phyloP scores from a whole-genome alignment of 768 basidiomycete species.

The Termitomyces sp. region DNA sequence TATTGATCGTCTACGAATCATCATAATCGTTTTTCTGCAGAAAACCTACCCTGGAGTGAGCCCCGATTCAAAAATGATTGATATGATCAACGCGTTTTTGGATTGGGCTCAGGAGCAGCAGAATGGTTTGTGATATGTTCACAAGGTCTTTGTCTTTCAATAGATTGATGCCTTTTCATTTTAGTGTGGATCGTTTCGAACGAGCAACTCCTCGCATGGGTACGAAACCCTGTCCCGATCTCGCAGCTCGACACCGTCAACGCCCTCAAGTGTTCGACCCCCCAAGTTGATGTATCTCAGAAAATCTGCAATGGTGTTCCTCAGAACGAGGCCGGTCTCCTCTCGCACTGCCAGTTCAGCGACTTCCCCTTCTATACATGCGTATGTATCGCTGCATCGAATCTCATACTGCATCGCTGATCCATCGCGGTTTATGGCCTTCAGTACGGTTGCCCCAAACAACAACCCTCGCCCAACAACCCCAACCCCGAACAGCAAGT shows the following conservation, averaged over 20 bases:
- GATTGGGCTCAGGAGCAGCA: constrained; percentile 76
- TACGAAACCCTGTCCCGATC: constrained; percentile 60
- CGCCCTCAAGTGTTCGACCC: constrained; percentile 60
- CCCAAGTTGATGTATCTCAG: constrained; percentile 43
- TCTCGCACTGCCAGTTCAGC: constrained; percentile 56
- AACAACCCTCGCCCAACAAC: constrained; percentile 46
- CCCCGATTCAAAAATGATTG: constrained; percentile 41
- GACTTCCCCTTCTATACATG: constrained; percentile 82
- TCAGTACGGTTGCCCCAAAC: constrained; percentile 70
- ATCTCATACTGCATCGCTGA: not conserved
- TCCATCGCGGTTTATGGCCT: not conserved
- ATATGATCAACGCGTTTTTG: constrained; percentile 75
- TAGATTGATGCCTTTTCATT: not conserved
- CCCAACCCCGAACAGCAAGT: constrained; percentile 63
- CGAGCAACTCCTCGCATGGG: constrained; percentile 70
- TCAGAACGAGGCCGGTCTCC: constrained; percentile 55
- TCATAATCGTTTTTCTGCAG: constrained; percentile 19
- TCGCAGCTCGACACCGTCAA: constrained; percentile 48
- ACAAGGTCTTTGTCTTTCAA: not conserved
- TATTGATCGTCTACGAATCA: not conserved
- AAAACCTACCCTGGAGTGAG: constrained; percentile 56
- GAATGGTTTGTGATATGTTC: constrained; percentile 37
- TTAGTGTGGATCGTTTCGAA: constrained; percentile 72
- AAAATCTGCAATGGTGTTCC: constrained; percentile 80
- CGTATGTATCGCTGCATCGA: constrained; percentile 33